Base-by-base conservation (phyloP, 106 monocot genomes). In the Phalaenopsis equestris region DNA sequence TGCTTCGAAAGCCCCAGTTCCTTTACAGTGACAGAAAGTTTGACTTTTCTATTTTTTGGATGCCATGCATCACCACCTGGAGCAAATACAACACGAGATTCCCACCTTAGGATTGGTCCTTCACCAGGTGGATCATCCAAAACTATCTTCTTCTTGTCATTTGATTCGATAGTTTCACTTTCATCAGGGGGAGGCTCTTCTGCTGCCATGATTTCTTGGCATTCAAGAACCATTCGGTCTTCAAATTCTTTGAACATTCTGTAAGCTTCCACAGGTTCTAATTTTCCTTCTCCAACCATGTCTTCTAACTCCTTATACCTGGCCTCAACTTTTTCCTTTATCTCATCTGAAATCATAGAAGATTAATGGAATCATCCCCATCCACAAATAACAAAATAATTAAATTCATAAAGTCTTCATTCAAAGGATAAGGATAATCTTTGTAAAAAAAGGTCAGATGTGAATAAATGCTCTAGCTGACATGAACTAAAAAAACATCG, bases 31-130 rank as follows among this genome's bases (percentile, higher is more conserved):
- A 94, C 94, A 67, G 89, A 55, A 73, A 97, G 92, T 78, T 97
- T 94, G 5, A 97, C 94, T 87, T 92, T 89, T 83, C 96, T 90
- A 41, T 97, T 97, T 67, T 97, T 94, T 18, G 96, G 96, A 74
- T 97, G 96, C 87, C 87, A 94, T 56, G 96, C 84, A 89, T 94
- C 92, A 46, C 94, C 94, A 55, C 96, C 94, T 80, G 94, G 96
- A 49, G 84, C 90, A 84, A 97, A 94, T 11, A 97, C 94, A 68
- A 90, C 84, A 72, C 94, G 93, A 68, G 93, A 91, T 78, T 92
- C 90, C 96, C 96, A 97, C 75, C 89, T 89, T n/a, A 97, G 81
- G 65, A 97, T 82, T 23, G 96, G 96, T 43, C 96, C 96, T 76
- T 97, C 90, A 46, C 96, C 96, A 30, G 96, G 96, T 23, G 94